phyloP scores from a whole-genome alignment of 306 rosid species.

The Castanea sativa region DNA sequence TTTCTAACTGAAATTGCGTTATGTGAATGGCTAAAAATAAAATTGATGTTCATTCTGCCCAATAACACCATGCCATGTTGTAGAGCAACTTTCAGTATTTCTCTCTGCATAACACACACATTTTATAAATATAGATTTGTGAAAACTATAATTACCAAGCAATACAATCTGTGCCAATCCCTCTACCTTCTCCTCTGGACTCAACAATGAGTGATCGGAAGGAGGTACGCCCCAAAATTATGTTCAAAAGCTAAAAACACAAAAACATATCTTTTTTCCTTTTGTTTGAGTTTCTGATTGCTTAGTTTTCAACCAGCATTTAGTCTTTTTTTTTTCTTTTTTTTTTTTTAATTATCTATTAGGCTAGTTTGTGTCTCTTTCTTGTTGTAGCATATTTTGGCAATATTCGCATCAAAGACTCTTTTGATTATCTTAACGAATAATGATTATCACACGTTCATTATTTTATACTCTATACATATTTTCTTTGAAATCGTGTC shows the following conservation, averaged over 20 bases:
- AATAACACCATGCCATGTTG: conserved; percentile 13
- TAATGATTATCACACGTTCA: too few species aligned
- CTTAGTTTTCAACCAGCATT: neutral
- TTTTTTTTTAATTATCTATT: neutral
- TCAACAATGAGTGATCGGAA: conserved; percentile 33
- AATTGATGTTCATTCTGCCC: conserved; percentile 6
- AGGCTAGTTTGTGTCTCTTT: neutral
- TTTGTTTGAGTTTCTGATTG: neutral
- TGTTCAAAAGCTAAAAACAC: neutral
- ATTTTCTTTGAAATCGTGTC: too few species aligned
- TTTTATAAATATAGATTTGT: neutral
- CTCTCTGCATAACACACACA: neutral
- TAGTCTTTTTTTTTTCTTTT: neutral
- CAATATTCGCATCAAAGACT: too few species aligned
- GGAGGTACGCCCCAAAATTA: conserved; percentile 22
- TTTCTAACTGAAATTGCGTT: conserved; percentile 21
- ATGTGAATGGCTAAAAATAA: conserved; percentile 10
- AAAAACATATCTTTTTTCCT: neutral
- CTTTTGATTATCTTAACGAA: too few species aligned
- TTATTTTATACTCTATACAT: too few species aligned
- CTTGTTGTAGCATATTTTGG: too few species aligned
- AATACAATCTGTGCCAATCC: conserved; percentile 3
- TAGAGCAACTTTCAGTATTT: neutral
- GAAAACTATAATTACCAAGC: conserved; percentile 5
- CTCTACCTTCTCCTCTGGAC: conserved; percentile 19